phyloP scores from a whole-genome alignment of 306 rosid genomes.

The Styphnolobium japonicum region DNA sequence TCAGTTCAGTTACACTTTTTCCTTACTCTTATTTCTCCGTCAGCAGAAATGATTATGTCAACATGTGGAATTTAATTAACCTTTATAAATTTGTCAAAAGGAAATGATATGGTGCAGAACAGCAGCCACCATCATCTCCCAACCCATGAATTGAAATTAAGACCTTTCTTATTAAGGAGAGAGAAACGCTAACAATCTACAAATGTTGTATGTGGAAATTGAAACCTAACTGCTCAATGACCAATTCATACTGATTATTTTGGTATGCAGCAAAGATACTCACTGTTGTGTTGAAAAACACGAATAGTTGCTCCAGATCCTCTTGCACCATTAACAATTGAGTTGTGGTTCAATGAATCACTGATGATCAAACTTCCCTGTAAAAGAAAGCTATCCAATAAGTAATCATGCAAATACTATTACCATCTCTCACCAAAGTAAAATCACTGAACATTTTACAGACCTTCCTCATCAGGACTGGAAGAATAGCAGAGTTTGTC shows the following conservation, averaged over 20 bases:
- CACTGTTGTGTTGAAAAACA: conserved; percentile 72
- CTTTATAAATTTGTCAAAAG: background rate
- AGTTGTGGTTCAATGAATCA: conserved; percentile 82
- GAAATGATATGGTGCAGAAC: background rate
- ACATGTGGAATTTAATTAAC: background rate
- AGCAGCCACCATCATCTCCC: background rate
- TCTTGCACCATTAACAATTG: conserved; percentile 80
- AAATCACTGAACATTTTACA: conserved; percentile 1
- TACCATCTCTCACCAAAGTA: background rate
- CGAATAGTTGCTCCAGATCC: conserved; percentile 82
- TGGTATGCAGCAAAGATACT: conserved; percentile 18
- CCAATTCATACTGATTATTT: background rate
- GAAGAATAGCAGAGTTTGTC: conserved; percentile 79
- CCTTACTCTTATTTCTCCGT: background rate
- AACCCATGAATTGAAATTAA: background rate
- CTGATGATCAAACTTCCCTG: conserved; percentile 81
- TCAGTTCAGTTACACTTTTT: background rate
- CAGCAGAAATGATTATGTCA: background rate
- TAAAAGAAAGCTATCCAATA: background rate
- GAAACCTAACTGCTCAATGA: background rate
- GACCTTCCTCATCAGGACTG: conserved; percentile 70
- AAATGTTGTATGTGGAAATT: background rate
- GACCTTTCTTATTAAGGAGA: background rate
- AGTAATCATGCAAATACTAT: background rate
- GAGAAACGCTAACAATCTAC: background rate